Conservation (phyloP, 192 early-diverging fungal genomes). For the Coemansia sp. region DNA sequence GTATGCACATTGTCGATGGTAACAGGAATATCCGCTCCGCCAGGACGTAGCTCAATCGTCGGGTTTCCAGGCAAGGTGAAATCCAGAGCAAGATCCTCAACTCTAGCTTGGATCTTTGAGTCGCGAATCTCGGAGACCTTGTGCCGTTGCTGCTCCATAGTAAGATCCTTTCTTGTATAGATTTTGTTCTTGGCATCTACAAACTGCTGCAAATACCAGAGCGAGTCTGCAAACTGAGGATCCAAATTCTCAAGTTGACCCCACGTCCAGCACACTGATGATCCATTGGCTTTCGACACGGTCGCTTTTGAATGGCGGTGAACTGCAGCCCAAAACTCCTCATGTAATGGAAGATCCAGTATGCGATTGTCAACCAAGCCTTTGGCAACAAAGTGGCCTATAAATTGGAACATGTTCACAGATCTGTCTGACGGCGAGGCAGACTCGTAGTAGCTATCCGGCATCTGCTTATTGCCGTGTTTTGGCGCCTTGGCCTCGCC, state of each 20-base stretch:
- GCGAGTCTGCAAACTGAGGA: slow-evolving; percentile 63
- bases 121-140: slow-evolving; percentile 54
- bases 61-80: slow-evolving; percentile 87
- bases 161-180: slow-evolving; percentile 55
- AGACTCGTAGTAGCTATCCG: slow-evolving; percentile 35
- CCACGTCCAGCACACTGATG: slow-evolving; percentile 24
- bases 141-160: slow-evolving; percentile 49
- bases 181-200: slow-evolving; percentile 61
- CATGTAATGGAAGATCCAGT: slow-evolving; percentile 79
- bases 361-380: slow-evolving; percentile 83
- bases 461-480: not conserved
- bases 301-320: slow-evolving; percentile 46
- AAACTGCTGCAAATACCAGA: slow-evolving; percentile 67
- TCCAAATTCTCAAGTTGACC: slow-evolving; percentile 62
- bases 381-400: slow-evolving; percentile 89
- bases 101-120: slow-evolving; percentile 44
- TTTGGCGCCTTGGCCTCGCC: not conserved
- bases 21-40: slow-evolving; percentile 67
- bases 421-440: slow-evolving; percentile 9
- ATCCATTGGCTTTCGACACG: too few species aligned
- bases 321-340: slow-evolving; percentile 71
- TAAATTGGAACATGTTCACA: slow-evolving; percentile 62
- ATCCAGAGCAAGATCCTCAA: slow-evolving; percentile 76
- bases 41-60: slow-evolving; percentile 61
- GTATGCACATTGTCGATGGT: slow-evolving; percentile 80